These are phyloP conservation scores for Cyphellophora attinorum DNA, from an alignment of 2,329 filamentous ascomycete species.

Conservation along the genomic window DNA sequence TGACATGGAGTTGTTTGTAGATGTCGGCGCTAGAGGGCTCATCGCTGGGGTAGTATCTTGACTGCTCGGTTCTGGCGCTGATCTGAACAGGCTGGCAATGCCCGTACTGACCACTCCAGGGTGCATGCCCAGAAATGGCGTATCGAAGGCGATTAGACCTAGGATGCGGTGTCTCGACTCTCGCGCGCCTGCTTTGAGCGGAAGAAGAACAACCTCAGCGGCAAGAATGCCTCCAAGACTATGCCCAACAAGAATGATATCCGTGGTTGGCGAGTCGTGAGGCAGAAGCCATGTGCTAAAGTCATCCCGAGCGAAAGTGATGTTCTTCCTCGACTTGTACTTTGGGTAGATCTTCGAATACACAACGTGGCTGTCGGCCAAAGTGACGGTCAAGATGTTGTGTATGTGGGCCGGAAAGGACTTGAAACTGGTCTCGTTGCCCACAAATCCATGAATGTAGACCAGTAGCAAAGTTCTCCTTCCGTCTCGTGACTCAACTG, in stretches of 20 bases:
- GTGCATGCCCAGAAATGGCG: constrained; percentile 80
- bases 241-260: constrained; percentile 76
- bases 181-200: constrained; percentile 16
- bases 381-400: constrained; percentile 54
- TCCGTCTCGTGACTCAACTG: constrained; percentile 19
- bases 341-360: constrained; percentile 60
- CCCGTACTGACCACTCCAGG: constrained; percentile 78
- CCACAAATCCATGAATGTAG: constrained; percentile 87
- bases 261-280: constrained; percentile 63
- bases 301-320: constrained; percentile 62
- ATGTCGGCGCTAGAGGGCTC: not conserved
- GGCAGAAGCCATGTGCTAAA: constrained; percentile 74
- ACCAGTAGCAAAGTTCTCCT: constrained; percentile 58
- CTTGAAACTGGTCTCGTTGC: constrained; percentile 75
- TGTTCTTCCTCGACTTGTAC: constrained; percentile 34
- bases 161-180: constrained; percentile 65
- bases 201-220: constrained; percentile 65
- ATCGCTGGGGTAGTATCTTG: constrained; percentile 1
- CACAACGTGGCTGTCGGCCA: constrained; percentile 66
- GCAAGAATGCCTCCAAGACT: constrained; percentile 82
- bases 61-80: constrained; percentile 26
- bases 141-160: constrained; percentile 73
- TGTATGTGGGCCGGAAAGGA: constrained; percentile 86
- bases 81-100: constrained; percentile 64
- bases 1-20: constrained; percentile 1